Evolutionary conservation across 495 filamentous ascomycete genomes (phyloP), one percentile per base, ranked within the genome.

Genomic region (Annulohypoxylon bovei): DNA sequence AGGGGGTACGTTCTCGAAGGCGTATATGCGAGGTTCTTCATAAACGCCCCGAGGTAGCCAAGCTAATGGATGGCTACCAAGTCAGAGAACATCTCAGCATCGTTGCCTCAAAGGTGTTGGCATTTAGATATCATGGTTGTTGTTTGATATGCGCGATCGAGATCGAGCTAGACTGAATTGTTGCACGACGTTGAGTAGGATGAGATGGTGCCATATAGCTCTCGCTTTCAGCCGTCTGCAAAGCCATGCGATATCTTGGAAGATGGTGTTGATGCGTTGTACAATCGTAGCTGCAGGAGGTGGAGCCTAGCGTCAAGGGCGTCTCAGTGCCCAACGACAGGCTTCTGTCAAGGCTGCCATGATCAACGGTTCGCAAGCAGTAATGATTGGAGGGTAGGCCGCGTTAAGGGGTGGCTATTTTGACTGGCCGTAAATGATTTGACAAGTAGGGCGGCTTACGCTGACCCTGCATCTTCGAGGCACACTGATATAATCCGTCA

Each of bases 221-320:
- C 58, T 62, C 57, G 27, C 30, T 50, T 62, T 60, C 54, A 65
- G 56, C 57, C 44, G 61, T 58, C 62, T 57, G 60, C 65, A 62
- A 66, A 62, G 65, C 60, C 46, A 62, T 57, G 23, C 63, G 63
- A 67, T 65, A 71, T 71, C 49, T 5, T 56, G 32, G 65, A 71
- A 71, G 71, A 71, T 75, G 75, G 77, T 78, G 76, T 76, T 77
- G 81, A 81, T 83, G 82, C 78, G 81, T 83, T 84, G 81, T 84
- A 79, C 81, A 83, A 79, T 72, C 58, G 55, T 75, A 74, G 60
- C 71, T 77, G 72, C 76, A 71, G 68, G 63, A 56, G 72, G 68
- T 80, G 81, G 79, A 78, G 78, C 77, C 78, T 73, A 79, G 79
- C 75, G 78, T 79, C 77, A 80, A 80, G 58, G 75, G 76, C 79